Percentiles rank a stretch among this genome's conserved stretches.
Conservation (phyloP, 805 yeast species). For the Saturnispora zaruensis region DNA sequence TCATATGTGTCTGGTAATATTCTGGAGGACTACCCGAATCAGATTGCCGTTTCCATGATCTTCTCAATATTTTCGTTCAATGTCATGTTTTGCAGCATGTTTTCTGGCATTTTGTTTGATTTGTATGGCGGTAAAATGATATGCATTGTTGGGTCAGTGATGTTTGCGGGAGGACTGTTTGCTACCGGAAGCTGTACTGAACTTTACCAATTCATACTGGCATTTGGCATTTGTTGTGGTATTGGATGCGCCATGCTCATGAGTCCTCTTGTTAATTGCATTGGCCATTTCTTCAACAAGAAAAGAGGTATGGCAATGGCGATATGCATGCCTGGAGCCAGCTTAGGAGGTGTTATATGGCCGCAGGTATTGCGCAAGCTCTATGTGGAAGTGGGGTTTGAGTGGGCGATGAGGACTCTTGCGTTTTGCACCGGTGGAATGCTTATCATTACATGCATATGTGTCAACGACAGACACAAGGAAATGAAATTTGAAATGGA, state of each 20-base stretch:
- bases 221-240: constrained; percentile 40
- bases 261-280: constrained; percentile 39
- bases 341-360: constrained; percentile 48
- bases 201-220: constrained; percentile 43
- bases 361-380: constrained; percentile 45
- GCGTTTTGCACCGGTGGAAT: constrained; percentile 37
- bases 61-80: constrained; percentile 45
- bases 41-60: constrained; percentile 57
- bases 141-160: constrained; percentile 29
- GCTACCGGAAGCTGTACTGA: constrained; percentile 37
- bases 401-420: constrained; percentile 51
- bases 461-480: constrained; percentile 25
- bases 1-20: constrained; percentile 51
- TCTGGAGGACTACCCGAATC: constrained; percentile 33
- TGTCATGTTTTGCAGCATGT: constrained; percentile 34
- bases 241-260: constrained; percentile 39
- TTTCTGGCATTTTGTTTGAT: constrained; percentile 41
- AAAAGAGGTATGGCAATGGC: constrained; percentile 56
- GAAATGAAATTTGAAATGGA: constrained; percentile 13
- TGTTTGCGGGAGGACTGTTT: constrained; percentile 33
- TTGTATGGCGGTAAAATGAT: constrained; percentile 35
- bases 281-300: constrained; percentile 52
- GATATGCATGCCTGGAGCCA: constrained; percentile 51
- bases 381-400: constrained; percentile 43
- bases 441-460: constrained; percentile 24